Percentiles rank a stretch among this genome's conserved stretches.
Conservation (phyloP, 2,329 filamentous ascomycete genomes). For the Trichoderma hamatum region DNA sequence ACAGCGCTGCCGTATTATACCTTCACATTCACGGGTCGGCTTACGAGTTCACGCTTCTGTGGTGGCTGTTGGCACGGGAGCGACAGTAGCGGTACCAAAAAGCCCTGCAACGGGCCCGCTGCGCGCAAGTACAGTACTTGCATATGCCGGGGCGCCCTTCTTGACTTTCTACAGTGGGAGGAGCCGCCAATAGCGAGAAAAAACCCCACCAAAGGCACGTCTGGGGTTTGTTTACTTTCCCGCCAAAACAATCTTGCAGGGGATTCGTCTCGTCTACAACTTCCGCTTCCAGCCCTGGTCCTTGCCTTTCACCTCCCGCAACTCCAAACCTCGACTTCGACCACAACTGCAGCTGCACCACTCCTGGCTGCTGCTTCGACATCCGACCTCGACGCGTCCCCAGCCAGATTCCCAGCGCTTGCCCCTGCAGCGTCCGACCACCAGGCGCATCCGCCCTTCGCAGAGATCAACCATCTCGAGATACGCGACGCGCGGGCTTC, state of each 20-base stretch:
- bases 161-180: not conserved
- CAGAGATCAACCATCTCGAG: not conserved
- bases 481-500: conserved; percentile 24
- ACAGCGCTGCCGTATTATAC: not conserved
- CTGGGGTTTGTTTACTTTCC: conserved; percentile 28
- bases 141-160: not conserved
- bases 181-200: not conserved
- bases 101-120: not conserved
- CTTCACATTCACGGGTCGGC: too few species aligned
- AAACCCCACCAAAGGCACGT: conserved; percentile 1
- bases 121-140: conserved; percentile 22
- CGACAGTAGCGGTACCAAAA: not conserved
- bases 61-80: conserved; percentile 1
- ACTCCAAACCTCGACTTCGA: not conserved
- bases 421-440: not conserved
- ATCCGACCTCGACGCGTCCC: not conserved
- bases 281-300: conserved; percentile 15
- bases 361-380: conserved; percentile 7
- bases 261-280: conserved; percentile 19
- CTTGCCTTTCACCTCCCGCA: not conserved
- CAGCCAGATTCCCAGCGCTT: not conserved
- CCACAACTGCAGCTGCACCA: not conserved
- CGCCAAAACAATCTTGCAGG: conserved; percentile 16
- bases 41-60: not conserved
- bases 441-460: conserved; percentile 11